A percentile compares a stretch with the other conserved stretches of the same genome.
These are phyloP conservation scores for Chrysoporthe cubensis DNA, from an alignment of 2,329 filamentous ascomycete genomes.

Conservation along the genomic window DNA sequence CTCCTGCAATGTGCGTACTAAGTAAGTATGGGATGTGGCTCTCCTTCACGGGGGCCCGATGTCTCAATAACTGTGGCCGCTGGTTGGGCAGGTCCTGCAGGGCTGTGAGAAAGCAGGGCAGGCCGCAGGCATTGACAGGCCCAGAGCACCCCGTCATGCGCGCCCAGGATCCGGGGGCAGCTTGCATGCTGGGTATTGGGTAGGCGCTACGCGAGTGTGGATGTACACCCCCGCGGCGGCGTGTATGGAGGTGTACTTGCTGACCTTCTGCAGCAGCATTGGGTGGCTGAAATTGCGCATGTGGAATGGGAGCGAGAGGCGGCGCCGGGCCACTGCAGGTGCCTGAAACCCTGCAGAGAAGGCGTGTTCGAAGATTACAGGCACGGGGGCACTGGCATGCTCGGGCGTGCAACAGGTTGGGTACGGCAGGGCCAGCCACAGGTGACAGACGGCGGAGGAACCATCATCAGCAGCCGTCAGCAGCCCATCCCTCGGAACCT, in stretches of 20 bases:
- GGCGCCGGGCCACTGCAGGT: conserved; percentile 23
- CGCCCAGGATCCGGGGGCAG: background rate
- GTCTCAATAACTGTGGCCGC: too few relatives aligned
- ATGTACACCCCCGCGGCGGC: background rate
- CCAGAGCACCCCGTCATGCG: background rate
- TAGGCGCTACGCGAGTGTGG: background rate
- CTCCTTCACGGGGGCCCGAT: too few relatives aligned
- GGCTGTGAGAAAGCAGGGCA: background rate
- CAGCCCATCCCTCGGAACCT: background rate
- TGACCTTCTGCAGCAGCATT: background rate
- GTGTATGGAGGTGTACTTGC: background rate
- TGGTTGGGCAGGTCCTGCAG: background rate
- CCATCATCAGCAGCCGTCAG: background rate
- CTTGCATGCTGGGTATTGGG: background rate
- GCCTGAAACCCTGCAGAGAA: conserved; percentile 13
- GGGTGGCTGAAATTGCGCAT: conserved; percentile 3
- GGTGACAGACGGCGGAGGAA: background rate
- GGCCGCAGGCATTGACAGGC: background rate
- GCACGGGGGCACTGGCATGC: conserved; percentile 14
- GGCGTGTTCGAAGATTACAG: conserved; percentile 25
- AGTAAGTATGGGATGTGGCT: too few relatives aligned
- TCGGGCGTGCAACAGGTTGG: background rate
- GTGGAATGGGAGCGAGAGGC: background rate
- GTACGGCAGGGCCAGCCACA: background rate
- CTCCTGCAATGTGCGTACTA: too few relatives aligned